A percentile compares a stretch with the other conserved stretches of the same genome.
These are phyloP conservation scores for Conringia planisiliqua DNA, from an alignment of 345 rosid genomes.

Conservation along the genomic window DNA sequence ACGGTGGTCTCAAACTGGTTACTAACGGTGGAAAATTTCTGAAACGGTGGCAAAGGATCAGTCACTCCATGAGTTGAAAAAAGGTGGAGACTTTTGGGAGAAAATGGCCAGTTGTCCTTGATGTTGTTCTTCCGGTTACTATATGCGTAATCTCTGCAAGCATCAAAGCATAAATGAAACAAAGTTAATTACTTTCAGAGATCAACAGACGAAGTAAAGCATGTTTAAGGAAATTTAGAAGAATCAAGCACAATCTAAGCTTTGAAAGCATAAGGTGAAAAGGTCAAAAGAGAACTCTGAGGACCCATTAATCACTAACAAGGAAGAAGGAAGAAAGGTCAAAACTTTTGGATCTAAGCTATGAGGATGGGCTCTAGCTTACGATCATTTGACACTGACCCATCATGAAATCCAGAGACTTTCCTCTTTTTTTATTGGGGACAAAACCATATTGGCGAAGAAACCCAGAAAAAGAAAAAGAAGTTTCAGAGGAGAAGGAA, in stretches of 20 bases:
- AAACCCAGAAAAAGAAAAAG: constrained; percentile 5
- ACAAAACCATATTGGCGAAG: constrained; percentile 4
- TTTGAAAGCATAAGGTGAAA: neutral
- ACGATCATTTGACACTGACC: constrained; percentile 22
- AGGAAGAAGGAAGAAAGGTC: constrained; percentile 16
- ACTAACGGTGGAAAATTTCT: constrained; percentile 40
- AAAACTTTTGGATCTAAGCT: constrained; percentile 22
- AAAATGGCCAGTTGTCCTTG: constrained; percentile 91
- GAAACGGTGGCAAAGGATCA: constrained; percentile 87
- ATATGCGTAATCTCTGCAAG: constrained; percentile 86
- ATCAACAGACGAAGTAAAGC: neutral
- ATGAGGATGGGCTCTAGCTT: neutral
- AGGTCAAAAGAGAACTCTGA: constrained; percentile 13
- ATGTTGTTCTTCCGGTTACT: constrained; percentile 68
- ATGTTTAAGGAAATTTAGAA: neutral
- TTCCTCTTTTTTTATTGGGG: neutral
- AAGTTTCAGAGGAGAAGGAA: neutral
- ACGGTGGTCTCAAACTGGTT: constrained; percentile 35
- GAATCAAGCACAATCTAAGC: neutral
- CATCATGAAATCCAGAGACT: constrained; percentile 23
- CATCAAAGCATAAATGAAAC: neutral
- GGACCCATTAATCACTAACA: constrained; percentile 27
- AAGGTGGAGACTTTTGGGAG: constrained; percentile 65
- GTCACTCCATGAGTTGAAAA: constrained; percentile 85
- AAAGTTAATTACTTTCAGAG: constrained; percentile 1